Percentiles rank a stretch among this genome's conserved stretches.
Conservation (phyloP, 2,329 filamentous ascomycete genomes). For the Ophiocordyceps unilateralis region DNA sequence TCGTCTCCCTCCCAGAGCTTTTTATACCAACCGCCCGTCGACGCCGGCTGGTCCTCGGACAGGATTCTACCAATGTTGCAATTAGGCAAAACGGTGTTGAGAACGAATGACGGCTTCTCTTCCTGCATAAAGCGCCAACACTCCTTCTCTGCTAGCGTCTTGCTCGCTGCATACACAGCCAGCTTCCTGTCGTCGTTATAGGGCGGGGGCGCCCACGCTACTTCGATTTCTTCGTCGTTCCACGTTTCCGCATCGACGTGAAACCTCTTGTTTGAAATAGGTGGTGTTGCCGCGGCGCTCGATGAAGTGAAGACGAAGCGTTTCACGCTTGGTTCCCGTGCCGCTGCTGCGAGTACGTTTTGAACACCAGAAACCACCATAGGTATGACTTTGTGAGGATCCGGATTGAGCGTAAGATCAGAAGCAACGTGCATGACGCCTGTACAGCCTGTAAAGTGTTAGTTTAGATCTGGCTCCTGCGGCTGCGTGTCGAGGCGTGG, state of each 20-base stretch:
- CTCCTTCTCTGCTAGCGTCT: slow-evolving; percentile 15
- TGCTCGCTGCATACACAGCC: slow-evolving; percentile 18
- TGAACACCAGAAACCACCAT: slow-evolving; percentile 9
- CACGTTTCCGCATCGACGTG: slow-evolving; percentile 11
- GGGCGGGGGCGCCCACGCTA: slow-evolving; percentile 15
- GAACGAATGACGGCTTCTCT: slow-evolving; percentile 10
- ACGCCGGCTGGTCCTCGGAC: not conserved
- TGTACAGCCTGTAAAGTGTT: not conserved
- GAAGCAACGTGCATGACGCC: slow-evolving; percentile 10
- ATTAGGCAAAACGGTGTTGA: slow-evolving; percentile 11
- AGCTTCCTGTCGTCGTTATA: slow-evolving; percentile 5
- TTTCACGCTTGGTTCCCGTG: slow-evolving; percentile 13
- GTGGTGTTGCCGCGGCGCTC: slow-evolving; percentile 7
- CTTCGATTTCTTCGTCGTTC: slow-evolving; percentile 14
- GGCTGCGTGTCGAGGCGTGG: too few species aligned
- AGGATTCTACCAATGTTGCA: not conserved
- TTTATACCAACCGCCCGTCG: not conserved
- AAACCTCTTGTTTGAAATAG: slow-evolving; percentile 4
- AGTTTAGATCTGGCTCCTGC: not conserved
- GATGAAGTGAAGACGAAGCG: slow-evolving; percentile 23
- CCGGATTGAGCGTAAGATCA: slow-evolving; percentile 12
- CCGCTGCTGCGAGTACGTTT: slow-evolving; percentile 14
- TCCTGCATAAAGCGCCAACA: slow-evolving; percentile 18
- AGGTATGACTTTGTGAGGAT: slow-evolving; percentile 19
- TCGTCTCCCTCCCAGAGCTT: not conserved